Evolutionary conservation across 352 stramenopile species (phyloP).

Genomic region (Pythium brassicae): DNA sequence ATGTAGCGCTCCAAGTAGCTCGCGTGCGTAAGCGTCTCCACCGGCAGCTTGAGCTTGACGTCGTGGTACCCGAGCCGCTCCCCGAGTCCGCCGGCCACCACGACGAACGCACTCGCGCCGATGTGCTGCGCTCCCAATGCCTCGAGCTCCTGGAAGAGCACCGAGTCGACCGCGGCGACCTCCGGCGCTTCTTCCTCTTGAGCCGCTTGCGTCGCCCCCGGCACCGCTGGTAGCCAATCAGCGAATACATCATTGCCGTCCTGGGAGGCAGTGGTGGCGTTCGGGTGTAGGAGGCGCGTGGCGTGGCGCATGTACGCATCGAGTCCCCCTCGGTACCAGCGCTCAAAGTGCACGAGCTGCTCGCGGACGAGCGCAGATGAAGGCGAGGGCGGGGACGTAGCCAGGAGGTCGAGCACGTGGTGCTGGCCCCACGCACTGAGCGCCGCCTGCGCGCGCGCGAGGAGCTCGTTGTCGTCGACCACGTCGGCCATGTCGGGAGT

Average conservation of each 20-base stretch:
- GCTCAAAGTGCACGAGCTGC: slow-evolving; percentile 58
- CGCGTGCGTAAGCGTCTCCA: slow-evolving; percentile 87
- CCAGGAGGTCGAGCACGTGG: slow-evolving; percentile 34
- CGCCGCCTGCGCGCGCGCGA: slow-evolving; percentile 19
- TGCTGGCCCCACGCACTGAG: slow-evolving; percentile 36
- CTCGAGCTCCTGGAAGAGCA: slow-evolving; percentile 46
- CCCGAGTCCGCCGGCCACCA: slow-evolving; percentile 96
- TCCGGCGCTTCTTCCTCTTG: slow-evolving; percentile 5
- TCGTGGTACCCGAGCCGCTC: slow-evolving; percentile 95
- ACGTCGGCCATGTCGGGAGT: background rate
- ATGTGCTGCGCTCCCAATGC: slow-evolving; percentile 46
- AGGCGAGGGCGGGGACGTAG: background rate
- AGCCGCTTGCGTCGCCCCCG: slow-evolving; percentile 13
- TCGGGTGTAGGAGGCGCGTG: slow-evolving; percentile 27
- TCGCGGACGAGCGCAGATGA: slow-evolving; percentile 17
- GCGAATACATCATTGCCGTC: slow-evolving; percentile 16
- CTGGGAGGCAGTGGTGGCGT: background rate
- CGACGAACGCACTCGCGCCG: slow-evolving; percentile 89
- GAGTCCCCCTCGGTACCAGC: slow-evolving; percentile 62
- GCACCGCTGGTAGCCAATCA: slow-evolving; percentile 50
- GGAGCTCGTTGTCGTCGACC: background rate
- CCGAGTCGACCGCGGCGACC: slow-evolving; percentile 31
- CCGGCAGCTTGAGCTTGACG: slow-evolving; percentile 96
- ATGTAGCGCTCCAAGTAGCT: slow-evolving; percentile 94
- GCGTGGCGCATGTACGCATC: slow-evolving; percentile 49